These are phyloP conservation scores for Cinnamomum chago DNA, from an alignment of 164 flowering plant genomes.

Conservation along the genomic window DNA sequence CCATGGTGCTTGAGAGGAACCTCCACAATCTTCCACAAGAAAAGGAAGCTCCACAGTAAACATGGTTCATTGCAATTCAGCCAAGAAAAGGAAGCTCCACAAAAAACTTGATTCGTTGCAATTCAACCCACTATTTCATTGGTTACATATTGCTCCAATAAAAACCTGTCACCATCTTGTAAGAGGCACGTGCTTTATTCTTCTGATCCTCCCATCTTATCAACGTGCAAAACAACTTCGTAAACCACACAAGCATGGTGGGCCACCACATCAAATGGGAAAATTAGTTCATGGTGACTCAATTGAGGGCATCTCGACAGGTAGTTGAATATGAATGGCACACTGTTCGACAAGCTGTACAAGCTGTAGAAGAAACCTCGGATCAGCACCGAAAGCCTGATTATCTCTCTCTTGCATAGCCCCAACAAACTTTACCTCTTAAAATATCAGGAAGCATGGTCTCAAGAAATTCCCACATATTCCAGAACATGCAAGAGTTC, in stretches of 20 bases:
- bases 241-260: neutral
- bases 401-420: conserved; percentile 33
- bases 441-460: neutral
- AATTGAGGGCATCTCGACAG: neutral
- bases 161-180: neutral
- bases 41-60: neutral
- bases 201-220: neutral
- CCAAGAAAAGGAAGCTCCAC: neutral
- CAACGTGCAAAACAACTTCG: neutral
- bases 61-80: neutral
- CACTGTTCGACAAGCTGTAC: conserved; percentile 1
- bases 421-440: conserved; percentile 34
- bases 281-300: neutral
- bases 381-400: conserved; percentile 10
- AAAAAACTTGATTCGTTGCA: neutral
- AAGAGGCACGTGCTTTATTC: neutral
- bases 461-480: conserved; percentile 31
- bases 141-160: neutral
- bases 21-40: neutral
- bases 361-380: conserved; percentile 6
- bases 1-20: neutral
- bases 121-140: neutral
- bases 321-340: neutral
- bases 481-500: conserved; percentile 45
- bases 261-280: neutral